Conservation (phyloP, 441 rosid species). For the Arabidopsis lyrata region DNA sequence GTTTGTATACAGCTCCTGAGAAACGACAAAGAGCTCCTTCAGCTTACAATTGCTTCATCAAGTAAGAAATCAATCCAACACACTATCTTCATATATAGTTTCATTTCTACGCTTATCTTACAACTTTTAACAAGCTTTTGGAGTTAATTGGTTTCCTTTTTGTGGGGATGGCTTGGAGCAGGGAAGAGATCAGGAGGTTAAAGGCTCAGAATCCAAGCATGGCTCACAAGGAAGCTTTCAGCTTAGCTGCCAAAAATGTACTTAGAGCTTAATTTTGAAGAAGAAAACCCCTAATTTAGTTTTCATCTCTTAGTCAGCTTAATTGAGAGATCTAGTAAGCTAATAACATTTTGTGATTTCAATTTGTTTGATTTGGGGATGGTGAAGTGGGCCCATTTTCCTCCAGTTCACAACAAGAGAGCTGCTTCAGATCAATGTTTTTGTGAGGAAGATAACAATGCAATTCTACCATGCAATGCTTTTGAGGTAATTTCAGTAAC, state of each 20-base stretch:
- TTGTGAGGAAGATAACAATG: slow-evolving; percentile 56
- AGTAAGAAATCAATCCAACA: slow-evolving; percentile 54
- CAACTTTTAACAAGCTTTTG: no score
- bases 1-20: slow-evolving; percentile 78
- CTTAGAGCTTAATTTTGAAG: neutral
- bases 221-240: slow-evolving; percentile 97
- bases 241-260: slow-evolving; percentile 98
- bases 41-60: slow-evolving; percentile 93
- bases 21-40: slow-evolving; percentile 98
- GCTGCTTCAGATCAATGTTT: slow-evolving; percentile 55
- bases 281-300: slow-evolving; percentile 2
- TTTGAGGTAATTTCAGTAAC: slow-evolving; percentile 33
- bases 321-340: slow-evolving; percentile 14
- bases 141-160: no score
- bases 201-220: slow-evolving; percentile 89
- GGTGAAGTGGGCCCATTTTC: slow-evolving; percentile 93
- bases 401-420: slow-evolving; percentile 63
- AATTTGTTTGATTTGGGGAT: slow-evolving; percentile 28
- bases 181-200: slow-evolving; percentile 95
- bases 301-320: slow-evolving; percentile 12
- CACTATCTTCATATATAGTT: no score
- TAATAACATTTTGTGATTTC: slow-evolving; percentile 21
- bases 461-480: slow-evolving; percentile 17
- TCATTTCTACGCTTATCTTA: no score
- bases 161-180: no score